Percentiles rank a stretch among this genome's conserved stretches.
phyloP scores from a whole-genome alignment of 768 basidiomycete genomes.

The Guyanaporus albipodus region DNA sequence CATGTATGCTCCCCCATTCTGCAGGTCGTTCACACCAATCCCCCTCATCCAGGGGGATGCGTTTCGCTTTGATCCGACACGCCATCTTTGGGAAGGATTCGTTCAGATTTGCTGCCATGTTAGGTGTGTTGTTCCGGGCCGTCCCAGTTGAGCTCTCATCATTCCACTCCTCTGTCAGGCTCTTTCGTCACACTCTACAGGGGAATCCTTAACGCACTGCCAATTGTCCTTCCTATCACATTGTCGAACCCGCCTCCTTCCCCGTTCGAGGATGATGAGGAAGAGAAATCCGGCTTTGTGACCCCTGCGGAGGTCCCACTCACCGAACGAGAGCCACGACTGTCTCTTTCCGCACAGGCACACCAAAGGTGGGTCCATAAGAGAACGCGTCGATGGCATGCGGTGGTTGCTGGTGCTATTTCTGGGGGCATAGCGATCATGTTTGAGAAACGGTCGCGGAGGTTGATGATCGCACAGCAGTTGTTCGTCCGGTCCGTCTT shows the following conservation, averaged over 20 bases:
- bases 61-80: slow-evolving; percentile 65
- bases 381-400: slow-evolving; percentile 72
- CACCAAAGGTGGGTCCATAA: slow-evolving; percentile 63
- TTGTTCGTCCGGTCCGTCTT: slow-evolving; percentile 70
- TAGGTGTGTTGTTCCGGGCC: slow-evolving; percentile 45
- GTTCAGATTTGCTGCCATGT: slow-evolving; percentile 81
- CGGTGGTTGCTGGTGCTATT: slow-evolving; percentile 71
- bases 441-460: slow-evolving; percentile 67
- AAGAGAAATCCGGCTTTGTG: slow-evolving; percentile 11
- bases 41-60: slow-evolving; percentile 47
- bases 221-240: slow-evolving; percentile 57
- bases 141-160: not conserved
- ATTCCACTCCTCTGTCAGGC: slow-evolving; percentile 37
- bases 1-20: not conserved
- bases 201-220: slow-evolving; percentile 71
- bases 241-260: slow-evolving; percentile 18
- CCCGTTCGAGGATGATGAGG: slow-evolving; percentile 32
- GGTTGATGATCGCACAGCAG: slow-evolving; percentile 76
- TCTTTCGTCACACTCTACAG: slow-evolving; percentile 79
- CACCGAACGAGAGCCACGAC: slow-evolving; percentile 41
- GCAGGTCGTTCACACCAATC: not conserved
- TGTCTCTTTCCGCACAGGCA: slow-evolving; percentile 60
- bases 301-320: slow-evolving; percentile 15
- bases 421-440: slow-evolving; percentile 71
- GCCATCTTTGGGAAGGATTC: slow-evolving; percentile 84